Percentiles rank a stretch among this genome's conserved stretches.
These are phyloP conservation scores for Hypericum perforatum DNA, from an alignment of 345 rosid species.

Conservation along the genomic window DNA sequence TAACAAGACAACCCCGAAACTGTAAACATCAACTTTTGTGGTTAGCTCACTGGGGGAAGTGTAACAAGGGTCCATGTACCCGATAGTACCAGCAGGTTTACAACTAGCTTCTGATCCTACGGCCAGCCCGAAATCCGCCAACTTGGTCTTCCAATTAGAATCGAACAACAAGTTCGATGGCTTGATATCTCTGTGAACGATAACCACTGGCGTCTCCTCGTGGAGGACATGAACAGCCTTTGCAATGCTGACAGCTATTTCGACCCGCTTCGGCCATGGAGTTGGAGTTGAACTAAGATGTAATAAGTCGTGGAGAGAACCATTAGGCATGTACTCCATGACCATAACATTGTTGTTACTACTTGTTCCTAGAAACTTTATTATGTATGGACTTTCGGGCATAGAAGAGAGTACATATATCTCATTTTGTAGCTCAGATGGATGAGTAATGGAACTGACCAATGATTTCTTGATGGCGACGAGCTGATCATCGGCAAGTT, in stretches of 20 bases:
- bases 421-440: conserved; percentile 38
- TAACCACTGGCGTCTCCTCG: conserved; percentile 14
- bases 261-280: conserved; percentile 46
- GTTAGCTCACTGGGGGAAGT: conserved; percentile 42
- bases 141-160: conserved; percentile 40
- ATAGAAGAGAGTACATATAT: conserved; percentile 43
- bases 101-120: conserved; percentile 12
- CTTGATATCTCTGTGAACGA: conserved; percentile 72
- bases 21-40: conserved; percentile 47
- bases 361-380: conserved; percentile 37
- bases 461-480: conserved; percentile 53
- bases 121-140: conserved; percentile 66
- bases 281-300: conserved; percentile 31
- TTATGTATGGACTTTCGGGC: conserved; percentile 21
- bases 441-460: conserved; percentile 9
- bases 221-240: conserved; percentile 56
- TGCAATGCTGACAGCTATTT: conserved; percentile 49
- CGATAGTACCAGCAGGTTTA: conserved; percentile 65
- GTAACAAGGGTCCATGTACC: conserved; percentile 67
- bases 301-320: conserved; percentile 46
- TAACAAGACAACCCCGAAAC: conserved; percentile 55
- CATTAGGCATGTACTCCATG: conserved; percentile 72
- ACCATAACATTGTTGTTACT: conserved; percentile 34
- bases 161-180: conserved; percentile 58
- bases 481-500: conserved; percentile 12